phyloP scores from a whole-genome alignment of 257 asterid species.

The Verbena officinalis region DNA sequence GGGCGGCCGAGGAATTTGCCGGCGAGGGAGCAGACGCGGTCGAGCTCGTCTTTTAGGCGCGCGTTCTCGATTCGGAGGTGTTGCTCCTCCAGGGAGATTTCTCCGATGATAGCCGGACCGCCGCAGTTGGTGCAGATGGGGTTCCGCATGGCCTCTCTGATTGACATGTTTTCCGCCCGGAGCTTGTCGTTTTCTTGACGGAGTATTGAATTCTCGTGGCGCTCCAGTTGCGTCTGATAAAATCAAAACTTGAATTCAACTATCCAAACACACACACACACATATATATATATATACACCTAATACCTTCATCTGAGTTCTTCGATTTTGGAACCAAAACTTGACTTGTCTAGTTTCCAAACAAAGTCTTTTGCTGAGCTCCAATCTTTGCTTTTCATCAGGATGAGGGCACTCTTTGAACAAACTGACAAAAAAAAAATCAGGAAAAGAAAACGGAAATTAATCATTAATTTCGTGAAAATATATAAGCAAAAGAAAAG shows the following conservation, averaged over 20 bases:
- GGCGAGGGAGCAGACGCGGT: constrained; percentile 51
- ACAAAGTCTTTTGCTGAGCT: constrained; percentile 53
- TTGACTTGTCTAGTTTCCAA: constrained; percentile 69
- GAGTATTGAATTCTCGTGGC: constrained; percentile 59
- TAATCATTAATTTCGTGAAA: neutral
- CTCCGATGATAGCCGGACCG: constrained; percentile 59
- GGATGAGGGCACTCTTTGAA: constrained; percentile 72
- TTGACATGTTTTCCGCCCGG: constrained; percentile 56
- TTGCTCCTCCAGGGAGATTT: constrained; percentile 60
- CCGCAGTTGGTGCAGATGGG: constrained; percentile 67
- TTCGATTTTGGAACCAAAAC: constrained; percentile 69
- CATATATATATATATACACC: no score
- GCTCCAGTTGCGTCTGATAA: constrained; percentile 56
- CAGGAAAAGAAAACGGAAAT: neutral
- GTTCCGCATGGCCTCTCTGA: constrained; percentile 54
- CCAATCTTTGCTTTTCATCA: constrained; percentile 59
- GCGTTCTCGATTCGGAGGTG: constrained; percentile 62
- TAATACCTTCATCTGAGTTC: constrained; percentile 69
- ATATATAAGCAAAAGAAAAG: neutral
- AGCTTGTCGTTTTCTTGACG: constrained; percentile 67
- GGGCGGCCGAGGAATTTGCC: constrained; percentile 57
- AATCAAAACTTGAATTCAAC: no score
- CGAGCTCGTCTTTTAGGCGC: constrained; percentile 56
- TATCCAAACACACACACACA: no score
- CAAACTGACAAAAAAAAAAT: constrained; percentile 33